Conservation (phyloP, 495 filamentous ascomycete species). For the Podospora comata region DNA sequence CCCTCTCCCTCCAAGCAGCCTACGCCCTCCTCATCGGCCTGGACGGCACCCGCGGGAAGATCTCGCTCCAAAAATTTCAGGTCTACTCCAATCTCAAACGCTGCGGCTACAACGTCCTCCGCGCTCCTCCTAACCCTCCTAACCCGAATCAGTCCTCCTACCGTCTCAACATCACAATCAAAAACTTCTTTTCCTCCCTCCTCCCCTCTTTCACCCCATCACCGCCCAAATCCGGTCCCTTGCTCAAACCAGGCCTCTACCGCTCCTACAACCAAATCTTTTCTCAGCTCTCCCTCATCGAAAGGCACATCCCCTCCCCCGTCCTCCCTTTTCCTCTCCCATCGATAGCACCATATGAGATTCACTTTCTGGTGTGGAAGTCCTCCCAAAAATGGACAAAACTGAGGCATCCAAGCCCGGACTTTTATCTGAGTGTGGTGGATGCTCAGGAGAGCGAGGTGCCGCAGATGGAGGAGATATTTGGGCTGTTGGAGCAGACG, state of each 20-base stretch:
- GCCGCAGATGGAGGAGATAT: constrained; percentile 68
- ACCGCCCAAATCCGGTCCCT: constrained; percentile 50
- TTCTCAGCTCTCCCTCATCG: constrained; percentile 68
- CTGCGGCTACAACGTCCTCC: constrained; percentile 73
- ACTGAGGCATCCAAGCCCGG: constrained; percentile 66
- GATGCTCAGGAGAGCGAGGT: constrained; percentile 67
- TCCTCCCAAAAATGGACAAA: constrained; percentile 64
- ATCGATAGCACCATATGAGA: constrained; percentile 48
- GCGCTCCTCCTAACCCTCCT: constrained; percentile 51
- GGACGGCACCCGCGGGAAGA: constrained; percentile 57
- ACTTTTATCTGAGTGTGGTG: constrained; percentile 78
- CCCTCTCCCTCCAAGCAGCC: constrained; percentile 84
- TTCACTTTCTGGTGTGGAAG: constrained; percentile 80
- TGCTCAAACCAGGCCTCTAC: constrained; percentile 74
- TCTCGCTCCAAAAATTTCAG: constrained; percentile 73
- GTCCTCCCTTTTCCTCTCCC: background rate
- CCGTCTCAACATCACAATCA: constrained; percentile 26
- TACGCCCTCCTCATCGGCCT: constrained; percentile 75
- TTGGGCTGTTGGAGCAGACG: constrained; percentile 62
- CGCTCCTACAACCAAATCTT: constrained; percentile 78
- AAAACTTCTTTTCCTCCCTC: constrained; percentile 44
- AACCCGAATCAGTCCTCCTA: background rate
- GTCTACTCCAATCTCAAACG: constrained; percentile 83
- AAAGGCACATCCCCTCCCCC: constrained; percentile 55
- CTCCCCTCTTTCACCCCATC: constrained; percentile 26